phyloP scores from a whole-genome alignment of 2,329 filamentous ascomycete genomes.

The Stemphylium lycopersici region DNA sequence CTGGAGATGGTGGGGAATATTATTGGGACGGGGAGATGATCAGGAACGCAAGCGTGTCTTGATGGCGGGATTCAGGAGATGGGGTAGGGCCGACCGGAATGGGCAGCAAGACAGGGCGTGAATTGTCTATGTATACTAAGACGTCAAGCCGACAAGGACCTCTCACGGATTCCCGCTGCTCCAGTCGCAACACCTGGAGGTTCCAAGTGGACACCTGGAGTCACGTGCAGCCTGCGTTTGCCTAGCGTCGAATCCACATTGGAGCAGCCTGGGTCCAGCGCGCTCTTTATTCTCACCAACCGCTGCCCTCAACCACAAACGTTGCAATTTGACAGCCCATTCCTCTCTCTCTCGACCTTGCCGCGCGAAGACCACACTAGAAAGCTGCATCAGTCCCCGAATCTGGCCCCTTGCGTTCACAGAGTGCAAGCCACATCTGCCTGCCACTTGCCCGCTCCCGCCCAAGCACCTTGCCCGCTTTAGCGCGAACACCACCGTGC shows the following conservation, averaged over 20 bases:
- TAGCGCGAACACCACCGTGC: slow-evolving; percentile 19
- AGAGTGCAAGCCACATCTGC: background rate
- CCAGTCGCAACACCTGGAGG: slow-evolving; percentile 32
- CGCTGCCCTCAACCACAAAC: slow-evolving; percentile 4
- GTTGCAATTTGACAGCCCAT: background rate
- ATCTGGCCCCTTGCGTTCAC: background rate
- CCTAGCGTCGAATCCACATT: slow-evolving; percentile 20
- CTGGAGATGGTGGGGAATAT: slow-evolving; percentile 27
- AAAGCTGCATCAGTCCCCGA: background rate
- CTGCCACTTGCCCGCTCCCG: slow-evolving; percentile 11
- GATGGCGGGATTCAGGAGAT: background rate
- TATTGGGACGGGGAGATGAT: slow-evolving; percentile 18
- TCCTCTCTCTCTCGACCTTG: background rate
- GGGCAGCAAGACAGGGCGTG: background rate
- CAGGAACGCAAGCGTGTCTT: slow-evolving; percentile 10
- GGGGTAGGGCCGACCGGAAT: background rate
- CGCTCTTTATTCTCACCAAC: background rate
- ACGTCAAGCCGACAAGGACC: slow-evolving; percentile 4
- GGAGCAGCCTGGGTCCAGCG: slow-evolving; percentile 14
- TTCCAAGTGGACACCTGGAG: slow-evolving; percentile 31
- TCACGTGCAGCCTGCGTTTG: slow-evolving; percentile 26
- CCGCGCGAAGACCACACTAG: background rate
- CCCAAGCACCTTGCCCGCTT: slow-evolving; percentile 13
- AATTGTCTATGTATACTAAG: background rate
- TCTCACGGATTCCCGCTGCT: slow-evolving; percentile 10